Base-by-base conservation (phyloP, 2,329 filamentous ascomycete genomes). In the Pezicula neosporulosa region DNA sequence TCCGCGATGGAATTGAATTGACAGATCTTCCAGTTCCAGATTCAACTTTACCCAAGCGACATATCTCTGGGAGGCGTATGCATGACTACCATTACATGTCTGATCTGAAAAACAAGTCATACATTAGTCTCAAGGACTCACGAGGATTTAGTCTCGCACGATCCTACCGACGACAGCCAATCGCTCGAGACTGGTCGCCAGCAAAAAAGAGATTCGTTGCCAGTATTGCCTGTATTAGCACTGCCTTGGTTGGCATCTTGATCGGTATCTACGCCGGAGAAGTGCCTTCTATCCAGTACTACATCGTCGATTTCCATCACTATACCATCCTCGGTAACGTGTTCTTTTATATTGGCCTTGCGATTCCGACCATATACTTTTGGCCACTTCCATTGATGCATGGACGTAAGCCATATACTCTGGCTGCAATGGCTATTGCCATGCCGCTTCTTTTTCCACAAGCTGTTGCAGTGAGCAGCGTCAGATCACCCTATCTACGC, bases 271-370 rank as follows among this genome's bases (percentile, higher is more conserved):
- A 91, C 64, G 85, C 86, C 49, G 89, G 88, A 3, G 78, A 90
- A 58, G 87, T 90, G 1, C 87, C 88, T n/a, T 81, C 83, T 3
- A 89, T 92, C 24, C 87, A 91, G 63, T 90, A 90, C 65, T 85
- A 83, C 60, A 81, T 92, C 56, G 83, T 82, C 21, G 87, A 91
- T 60, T 76, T 84, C 54, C 70, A 81, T 42, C 86, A 90, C 60
- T 76, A 81, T 53, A 77, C 83, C 2, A 83, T 90, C 27, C 74
- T 89, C 35, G 89, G 89, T 3, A 92, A 92, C 59, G 85, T 88
- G 15, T 78, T 83, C 24, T 78, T 90, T 48, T 92, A 88, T 63
- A 63, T 87, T 30, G 87, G 86, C 8, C 75, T 92, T 56, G 85
- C 86, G 0, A 68, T 91, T 37, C 81, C 87, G 0, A 88, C 84